phyloP scores from a whole-genome alignment of 768 basidiomycete species.

The Mycena metata region DNA sequence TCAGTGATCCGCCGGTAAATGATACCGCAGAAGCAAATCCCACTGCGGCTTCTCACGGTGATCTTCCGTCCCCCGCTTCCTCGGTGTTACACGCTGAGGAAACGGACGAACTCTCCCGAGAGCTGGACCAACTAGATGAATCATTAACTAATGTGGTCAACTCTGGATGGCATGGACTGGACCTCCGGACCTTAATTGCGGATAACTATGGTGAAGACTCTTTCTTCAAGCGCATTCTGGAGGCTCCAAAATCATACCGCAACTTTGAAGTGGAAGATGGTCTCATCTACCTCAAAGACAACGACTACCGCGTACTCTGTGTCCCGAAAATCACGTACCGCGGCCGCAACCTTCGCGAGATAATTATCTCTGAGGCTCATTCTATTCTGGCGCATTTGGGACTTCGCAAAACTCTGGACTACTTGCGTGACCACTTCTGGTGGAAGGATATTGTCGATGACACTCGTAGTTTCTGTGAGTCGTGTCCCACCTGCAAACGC shows the following conservation, averaged over 20 bases:
- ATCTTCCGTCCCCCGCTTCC: too few species aligned
- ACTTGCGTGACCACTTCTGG: slow-evolving; percentile 17
- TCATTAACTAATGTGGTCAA: slow-evolving; percentile 6
- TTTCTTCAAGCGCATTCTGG: slow-evolving; percentile 2
- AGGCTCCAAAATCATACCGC: background rate
- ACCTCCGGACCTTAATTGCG: background rate
- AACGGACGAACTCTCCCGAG: background rate
- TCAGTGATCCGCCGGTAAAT: too few species aligned
- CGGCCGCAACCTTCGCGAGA: background rate
- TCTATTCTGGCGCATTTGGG: slow-evolving; percentile 12
- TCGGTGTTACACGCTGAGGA: too few species aligned
- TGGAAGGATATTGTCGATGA: slow-evolving; percentile 13
- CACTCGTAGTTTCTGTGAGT: slow-evolving; percentile 1
- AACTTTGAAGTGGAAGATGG: slow-evolving; percentile 10
- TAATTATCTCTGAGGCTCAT: slow-evolving; percentile 1
- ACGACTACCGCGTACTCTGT: background rate
- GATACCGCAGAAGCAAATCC: too few species aligned
- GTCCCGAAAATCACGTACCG: background rate
- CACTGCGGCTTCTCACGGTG: too few species aligned
- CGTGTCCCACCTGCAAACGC: background rate
- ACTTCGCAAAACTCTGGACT: slow-evolving; percentile 3
- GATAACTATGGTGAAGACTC: background rate
- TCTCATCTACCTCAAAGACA: slow-evolving; percentile 2
- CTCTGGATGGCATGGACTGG: slow-evolving; percentile 8
- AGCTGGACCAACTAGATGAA: background rate